Conservation (phyloP, 306 rosid genomes). For the Heteromeles arbutifolia region DNA sequence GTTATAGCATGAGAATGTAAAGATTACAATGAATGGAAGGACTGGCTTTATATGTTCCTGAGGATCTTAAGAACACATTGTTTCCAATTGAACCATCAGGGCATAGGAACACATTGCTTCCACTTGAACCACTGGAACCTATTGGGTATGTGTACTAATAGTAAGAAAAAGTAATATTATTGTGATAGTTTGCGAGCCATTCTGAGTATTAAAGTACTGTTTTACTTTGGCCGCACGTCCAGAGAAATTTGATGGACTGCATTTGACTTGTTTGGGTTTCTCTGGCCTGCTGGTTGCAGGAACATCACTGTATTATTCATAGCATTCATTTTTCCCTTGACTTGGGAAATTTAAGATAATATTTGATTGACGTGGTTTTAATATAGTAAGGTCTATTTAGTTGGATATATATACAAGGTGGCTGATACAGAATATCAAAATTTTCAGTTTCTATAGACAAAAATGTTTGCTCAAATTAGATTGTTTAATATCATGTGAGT, state of each 20-base stretch:
- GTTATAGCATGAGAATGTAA: not conserved
- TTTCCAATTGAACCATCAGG: not conserved
- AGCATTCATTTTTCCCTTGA: not conserved
- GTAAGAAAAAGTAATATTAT: not conserved
- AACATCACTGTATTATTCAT: not conserved
- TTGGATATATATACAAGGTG: not conserved
- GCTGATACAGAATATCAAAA: not conserved
- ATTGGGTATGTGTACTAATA: not conserved
- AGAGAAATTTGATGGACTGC: not conserved
- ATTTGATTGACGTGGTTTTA: not conserved
- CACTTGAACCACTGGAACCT: not conserved
- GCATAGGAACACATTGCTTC: not conserved
- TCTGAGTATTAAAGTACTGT: not conserved
- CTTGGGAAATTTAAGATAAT: not conserved
- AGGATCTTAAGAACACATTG: not conserved
- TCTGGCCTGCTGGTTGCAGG: not conserved
- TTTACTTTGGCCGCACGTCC: not conserved
- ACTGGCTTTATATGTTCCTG: not conserved
- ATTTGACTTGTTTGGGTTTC: not conserved
- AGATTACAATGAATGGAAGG: not conserved
- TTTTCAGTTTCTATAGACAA: not conserved
- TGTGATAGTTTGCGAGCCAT: not conserved
- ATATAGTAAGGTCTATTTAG: not conserved
- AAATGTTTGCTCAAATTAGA: not conserved
- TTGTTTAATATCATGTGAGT: not conserved